Percentiles rank a stretch among this genome's conserved stretches.
Conservation (phyloP, 805 yeast species). For the Ogataea naganishii region DNA sequence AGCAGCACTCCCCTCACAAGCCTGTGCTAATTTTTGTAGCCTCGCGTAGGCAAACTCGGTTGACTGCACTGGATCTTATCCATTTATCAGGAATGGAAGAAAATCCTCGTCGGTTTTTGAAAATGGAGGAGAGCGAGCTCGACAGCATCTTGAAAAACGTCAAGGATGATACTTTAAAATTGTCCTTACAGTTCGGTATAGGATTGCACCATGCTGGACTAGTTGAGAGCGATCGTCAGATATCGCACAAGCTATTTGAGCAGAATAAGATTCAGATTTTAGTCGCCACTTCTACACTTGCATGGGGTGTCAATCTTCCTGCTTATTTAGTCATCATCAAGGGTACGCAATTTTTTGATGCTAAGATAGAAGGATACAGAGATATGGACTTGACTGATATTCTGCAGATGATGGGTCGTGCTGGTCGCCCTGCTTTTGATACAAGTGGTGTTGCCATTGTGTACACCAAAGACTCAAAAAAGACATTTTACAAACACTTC, state of each 20-base stretch:
- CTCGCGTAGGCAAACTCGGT: slow-evolving; percentile 72
- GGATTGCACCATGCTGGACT: slow-evolving; percentile 81
- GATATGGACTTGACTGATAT: slow-evolving; percentile 83
- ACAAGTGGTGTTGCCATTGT: slow-evolving; percentile 72
- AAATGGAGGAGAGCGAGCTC: slow-evolving; percentile 58
- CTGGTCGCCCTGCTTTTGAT: slow-evolving; percentile 77
- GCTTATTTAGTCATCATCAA: slow-evolving; percentile 73
- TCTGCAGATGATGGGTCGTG: slow-evolving; percentile 80
- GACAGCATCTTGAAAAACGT: slow-evolving; percentile 42
- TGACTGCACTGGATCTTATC: slow-evolving; percentile 71
- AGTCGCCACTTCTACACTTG: slow-evolving; percentile 74
- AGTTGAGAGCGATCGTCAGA: slow-evolving; percentile 61
- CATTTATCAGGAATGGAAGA: slow-evolving; percentile 75
- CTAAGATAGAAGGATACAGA: slow-evolving; percentile 57
- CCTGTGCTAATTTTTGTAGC: slow-evolving; percentile 85
- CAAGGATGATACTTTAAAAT: slow-evolving; percentile 72
- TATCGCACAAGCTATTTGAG: slow-evolving; percentile 64
- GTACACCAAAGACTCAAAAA: slow-evolving; percentile 67
- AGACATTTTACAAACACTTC: slow-evolving; percentile 69
- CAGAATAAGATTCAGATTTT: slow-evolving; percentile 61
- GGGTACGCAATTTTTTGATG: slow-evolving; percentile 63
- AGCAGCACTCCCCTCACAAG: slow-evolving; percentile 79
- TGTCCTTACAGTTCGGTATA: slow-evolving; percentile 71
- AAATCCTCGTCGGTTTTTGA: slow-evolving; percentile 62
- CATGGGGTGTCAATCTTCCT: slow-evolving; percentile 83